These are phyloP conservation scores for Saksenaea vasiformis DNA, from an alignment of 371 early-diverging fungal genomes.

Conservation along the genomic window DNA sequence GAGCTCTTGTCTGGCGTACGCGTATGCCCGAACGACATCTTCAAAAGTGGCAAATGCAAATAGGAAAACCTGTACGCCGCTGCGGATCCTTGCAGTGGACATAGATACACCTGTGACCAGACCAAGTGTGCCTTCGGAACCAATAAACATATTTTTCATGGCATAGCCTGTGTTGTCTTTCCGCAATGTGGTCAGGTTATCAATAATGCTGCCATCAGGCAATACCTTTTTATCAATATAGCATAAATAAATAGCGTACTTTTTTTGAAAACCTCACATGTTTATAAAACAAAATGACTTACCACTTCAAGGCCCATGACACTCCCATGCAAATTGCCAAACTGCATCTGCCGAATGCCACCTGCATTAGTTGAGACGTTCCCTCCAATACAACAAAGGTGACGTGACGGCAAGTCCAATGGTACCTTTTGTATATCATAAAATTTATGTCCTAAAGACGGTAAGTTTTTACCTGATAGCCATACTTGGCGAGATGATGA, in stretches of 20 bases:
- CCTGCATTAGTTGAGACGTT: slow-evolving; percentile 97
- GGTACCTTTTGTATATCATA: slow-evolving; percentile 64
- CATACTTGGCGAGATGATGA: slow-evolving; percentile 70
- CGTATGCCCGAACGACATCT: slow-evolving; percentile 69
- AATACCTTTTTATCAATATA: slow-evolving; percentile 61
- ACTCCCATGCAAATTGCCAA: slow-evolving; percentile 90
- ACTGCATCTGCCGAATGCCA: slow-evolving; percentile 87
- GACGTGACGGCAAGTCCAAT: slow-evolving; percentile 91
- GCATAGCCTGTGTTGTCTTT: slow-evolving; percentile 95
- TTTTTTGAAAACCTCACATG: too few relatives aligned
- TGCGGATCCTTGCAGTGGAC: slow-evolving; percentile 49
- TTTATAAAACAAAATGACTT: slow-evolving; percentile 9
- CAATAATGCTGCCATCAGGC: slow-evolving; percentile 87
- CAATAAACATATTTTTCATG: slow-evolving; percentile 94
- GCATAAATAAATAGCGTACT: not conserved
- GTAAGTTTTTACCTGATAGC: slow-evolving; percentile 46
- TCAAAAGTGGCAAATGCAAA: slow-evolving; percentile 68
- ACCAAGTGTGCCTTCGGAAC: slow-evolving; percentile 95
- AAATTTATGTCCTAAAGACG: not conserved
- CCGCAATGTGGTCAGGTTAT: slow-evolving; percentile 76
- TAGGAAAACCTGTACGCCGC: slow-evolving; percentile 67
- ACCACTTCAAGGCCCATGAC: slow-evolving; percentile 85
- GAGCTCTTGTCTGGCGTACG: slow-evolving; percentile 66
- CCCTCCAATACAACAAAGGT: slow-evolving; percentile 88
- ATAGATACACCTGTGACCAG: slow-evolving; percentile 90